Base-by-base conservation (phyloP, 2,329 filamentous ascomycete genomes). In the Penicillium palitans region DNA sequence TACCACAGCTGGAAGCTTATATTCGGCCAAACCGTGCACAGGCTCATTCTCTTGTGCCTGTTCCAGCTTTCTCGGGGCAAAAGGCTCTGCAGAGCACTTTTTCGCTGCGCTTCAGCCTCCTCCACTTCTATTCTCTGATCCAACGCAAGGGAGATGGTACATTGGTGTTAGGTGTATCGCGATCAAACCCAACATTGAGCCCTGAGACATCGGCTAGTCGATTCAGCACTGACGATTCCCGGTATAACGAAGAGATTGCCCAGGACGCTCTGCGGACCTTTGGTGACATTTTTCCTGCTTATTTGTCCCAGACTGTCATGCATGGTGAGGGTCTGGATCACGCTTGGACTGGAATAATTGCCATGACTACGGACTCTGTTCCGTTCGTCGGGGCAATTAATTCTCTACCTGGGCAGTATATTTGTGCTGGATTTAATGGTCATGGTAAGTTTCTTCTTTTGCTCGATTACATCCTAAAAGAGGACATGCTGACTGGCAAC, bases 381-480 rank as follows among this genome's bases (percentile, higher is more conserved):
- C 79, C 80, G 0, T 76, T 80, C 58, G 69, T 82, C n/a, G 80
- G 80, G 1, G 64, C 66, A 1, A 65, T 82, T 6, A 70, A 76
- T 10, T 70, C 70, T 0, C 59, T 76, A 8, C 72, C 75, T 10
- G 79, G 79, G 4, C 79, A 82, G 53, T 82, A 73, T 65, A 72
- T 82, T 9, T 81, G 79, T 62, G 79, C 79, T n/a, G 79, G 80
- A 0, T 81, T 81, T 58, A 80, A 81, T 61, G 79, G 79, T 0
- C 79, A 81, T 64, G 79, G 79, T 67, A 40, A 31, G 62, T 45
- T 8, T 41, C 2, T 2, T 17, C 3, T 40, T 17, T 27, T 19
- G 7, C n/a, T 24, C 19, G 3, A 52, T 15, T 21, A 7, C 4
- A 42, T 45, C 3, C 6, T 12, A 9, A 21, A 17, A 6, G 1